phyloP scores from a whole-genome alignment of 2,329 filamentous ascomycete species.

The Bisporella sp. region DNA sequence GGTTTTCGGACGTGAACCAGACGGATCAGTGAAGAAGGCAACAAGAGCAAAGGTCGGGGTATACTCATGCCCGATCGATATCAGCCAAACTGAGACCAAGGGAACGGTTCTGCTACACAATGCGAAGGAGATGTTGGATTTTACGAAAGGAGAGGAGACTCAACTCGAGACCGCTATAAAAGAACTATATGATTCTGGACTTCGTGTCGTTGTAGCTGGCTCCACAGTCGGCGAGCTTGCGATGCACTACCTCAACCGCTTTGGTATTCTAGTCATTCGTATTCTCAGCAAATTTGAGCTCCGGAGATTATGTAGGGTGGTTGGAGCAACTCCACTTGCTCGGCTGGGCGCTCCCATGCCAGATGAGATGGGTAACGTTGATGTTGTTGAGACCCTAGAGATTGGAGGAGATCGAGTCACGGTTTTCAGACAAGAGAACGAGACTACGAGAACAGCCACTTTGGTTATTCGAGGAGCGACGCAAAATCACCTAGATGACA shows the following conservation, averaged over 20 bases:
- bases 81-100: constrained; percentile 96
- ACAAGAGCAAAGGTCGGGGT: constrained; percentile 92
- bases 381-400: constrained; percentile 93
- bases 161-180: constrained; percentile 90
- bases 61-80: constrained; percentile 93
- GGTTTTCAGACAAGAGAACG: constrained; percentile 94
- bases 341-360: constrained; percentile 96
- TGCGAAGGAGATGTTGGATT: constrained; percentile 97
- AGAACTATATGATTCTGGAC: constrained; percentile 87
- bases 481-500: constrained; percentile 95
- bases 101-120: constrained; percentile 95
- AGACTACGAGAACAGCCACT: constrained; percentile 86
- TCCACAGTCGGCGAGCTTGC: constrained; percentile 93
- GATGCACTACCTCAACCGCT: constrained; percentile 96
- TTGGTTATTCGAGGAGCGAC: constrained; percentile 92
- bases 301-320: constrained; percentile 87
- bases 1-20: constrained; percentile 96
- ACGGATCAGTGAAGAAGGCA: constrained; percentile 86
- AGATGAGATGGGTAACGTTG: constrained; percentile 96
- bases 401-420: constrained; percentile 98
- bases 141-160: constrained; percentile 91
- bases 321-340: constrained; percentile 92
- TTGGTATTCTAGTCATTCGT: constrained; percentile 92
- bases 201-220: constrained; percentile 87
- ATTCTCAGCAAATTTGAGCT: constrained; percentile 98